Percentiles rank a stretch among this genome's conserved stretches.
These are phyloP conservation scores for Plantago major DNA, from an alignment of 257 asterid species.

Conservation along the genomic window DNA sequence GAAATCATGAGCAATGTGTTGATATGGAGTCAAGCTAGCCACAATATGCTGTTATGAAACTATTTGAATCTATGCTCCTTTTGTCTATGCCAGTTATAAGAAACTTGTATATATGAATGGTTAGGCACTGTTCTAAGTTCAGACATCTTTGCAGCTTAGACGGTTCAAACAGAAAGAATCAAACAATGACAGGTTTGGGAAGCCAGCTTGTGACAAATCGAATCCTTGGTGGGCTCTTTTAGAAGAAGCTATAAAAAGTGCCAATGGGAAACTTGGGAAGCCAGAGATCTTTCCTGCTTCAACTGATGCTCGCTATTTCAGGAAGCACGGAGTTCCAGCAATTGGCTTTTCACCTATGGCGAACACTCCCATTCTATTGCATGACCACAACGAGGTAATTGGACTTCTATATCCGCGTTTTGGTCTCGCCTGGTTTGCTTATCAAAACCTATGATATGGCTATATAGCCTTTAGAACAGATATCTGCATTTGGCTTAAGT, in stretches of 20 bases:
- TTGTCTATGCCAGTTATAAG: no score
- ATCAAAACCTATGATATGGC: no score
- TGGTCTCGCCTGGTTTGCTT: no score
- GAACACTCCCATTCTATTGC: conserved; percentile 92
- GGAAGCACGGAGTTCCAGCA: conserved; percentile 72
- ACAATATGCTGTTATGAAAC: no score
- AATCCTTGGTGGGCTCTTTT: conserved; percentile 90
- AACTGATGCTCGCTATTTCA: conserved; percentile 87
- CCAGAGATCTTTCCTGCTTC: conserved; percentile 95
- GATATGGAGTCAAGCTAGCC: no score
- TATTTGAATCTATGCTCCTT: no score
- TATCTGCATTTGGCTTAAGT: no score
- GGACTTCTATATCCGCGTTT: no score
- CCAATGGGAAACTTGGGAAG: conserved; percentile 60
- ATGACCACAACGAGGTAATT: conserved; percentile 91
- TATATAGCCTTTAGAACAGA: no score
- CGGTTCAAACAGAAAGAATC: conserved; percentile 70
- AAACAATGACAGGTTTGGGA: conserved; percentile 56
- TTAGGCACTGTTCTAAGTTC: background rate
- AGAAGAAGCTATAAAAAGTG: conserved; percentile 61
- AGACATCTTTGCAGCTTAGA: conserved; percentile 35
- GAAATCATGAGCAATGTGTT: no score
- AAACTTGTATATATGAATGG: no score
- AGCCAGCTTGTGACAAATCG: conserved; percentile 59
- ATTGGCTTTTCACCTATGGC: conserved; percentile 98